Evolutionary conservation across 345 rosid genomes (phyloP), one percentile per base, ranked within the genome.

Genomic region (Gossypium arboreum): DNA sequence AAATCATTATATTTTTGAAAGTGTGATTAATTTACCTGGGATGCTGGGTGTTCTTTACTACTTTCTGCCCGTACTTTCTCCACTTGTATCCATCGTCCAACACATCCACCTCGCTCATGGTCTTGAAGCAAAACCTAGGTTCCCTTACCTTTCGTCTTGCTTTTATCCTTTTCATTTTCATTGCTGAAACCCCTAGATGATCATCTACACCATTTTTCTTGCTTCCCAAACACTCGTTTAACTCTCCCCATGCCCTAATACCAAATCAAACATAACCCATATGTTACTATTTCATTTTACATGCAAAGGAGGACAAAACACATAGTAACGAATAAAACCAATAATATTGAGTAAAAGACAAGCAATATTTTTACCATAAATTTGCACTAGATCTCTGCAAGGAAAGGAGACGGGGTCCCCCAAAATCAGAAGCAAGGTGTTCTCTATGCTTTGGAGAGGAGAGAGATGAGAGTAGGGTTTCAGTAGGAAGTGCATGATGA

Each of bases 41-140:
- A 83, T 95, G 98, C 80, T 86, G 94, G 13, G 99, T 95, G 88
- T 95, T 93, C 86, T 95, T 95, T 24, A 91, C 99, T 72, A 95
- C 99, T 82, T 95, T 95, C 91, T 95, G 99, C 72, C 99, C 99
- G 80, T 95, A 95, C 83, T 95, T 95, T 68, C 99, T 85, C 99
- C 99, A 95, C 79, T 94, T 86, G 79, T 95, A 95, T 27, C 99
- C 99, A 82, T 95, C 99, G 77, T 95, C 98, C 68, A 95, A 80
- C 45, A 95, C 97, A 87, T 95, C 99, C 39, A 95, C 85, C 3
- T 95, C 98, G 76, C 98, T 95, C 83, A 93, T 83, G 66, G 99
- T 95, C 92, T 95, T 93, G 89, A 95, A 95, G 86, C 97, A 90
- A 81, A 95, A 95, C 84, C 99, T 86, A 17, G 99, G 99, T 61